Percentiles rank a stretch among this genome's conserved stretches.
These are phyloP conservation scores for Ascochyta lentis DNA, from an alignment of 2,329 filamentous ascomycete species.

Conservation along the genomic window DNA sequence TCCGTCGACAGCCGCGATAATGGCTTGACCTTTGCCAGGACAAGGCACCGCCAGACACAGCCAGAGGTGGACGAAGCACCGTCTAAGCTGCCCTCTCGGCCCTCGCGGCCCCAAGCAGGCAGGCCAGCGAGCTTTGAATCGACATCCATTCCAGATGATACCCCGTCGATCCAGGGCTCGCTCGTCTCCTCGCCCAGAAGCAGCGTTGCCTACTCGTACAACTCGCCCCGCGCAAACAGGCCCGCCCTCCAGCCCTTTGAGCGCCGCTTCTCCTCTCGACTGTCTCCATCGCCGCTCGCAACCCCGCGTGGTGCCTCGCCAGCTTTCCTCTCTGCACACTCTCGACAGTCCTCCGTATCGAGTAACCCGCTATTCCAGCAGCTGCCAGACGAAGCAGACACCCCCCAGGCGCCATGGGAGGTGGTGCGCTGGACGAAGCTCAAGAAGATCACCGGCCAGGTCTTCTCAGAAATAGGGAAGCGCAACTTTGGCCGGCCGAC, in stretches of 20 bases:
- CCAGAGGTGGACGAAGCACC: conserved; percentile 15
- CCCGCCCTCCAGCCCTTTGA: conserved; percentile 93
- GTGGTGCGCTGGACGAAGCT: conserved; percentile 95
- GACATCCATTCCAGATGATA: conserved; percentile 80
- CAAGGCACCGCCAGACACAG: conserved; percentile 29
- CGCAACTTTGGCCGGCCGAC: conserved; percentile 92
- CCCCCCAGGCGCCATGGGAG: conserved; percentile 87
- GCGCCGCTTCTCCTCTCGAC: conserved; percentile 87
- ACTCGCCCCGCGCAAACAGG: conserved; percentile 73
- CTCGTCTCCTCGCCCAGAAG: conserved; percentile 70
- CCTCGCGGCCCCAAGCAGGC: conserved; percentile 6
- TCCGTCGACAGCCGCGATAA: conserved; percentile 32
- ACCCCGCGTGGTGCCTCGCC: conserved; percentile 76
- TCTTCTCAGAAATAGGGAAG: conserved; percentile 90
- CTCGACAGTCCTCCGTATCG: conserved; percentile 78
- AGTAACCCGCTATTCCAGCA: conserved; percentile 70
- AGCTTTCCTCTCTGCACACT: conserved; percentile 76
- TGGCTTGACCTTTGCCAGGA: conserved; percentile 43
- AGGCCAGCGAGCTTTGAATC: conserved; percentile 70
- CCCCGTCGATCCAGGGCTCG: conserved; percentile 75
- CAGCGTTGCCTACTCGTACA: conserved; percentile 73
- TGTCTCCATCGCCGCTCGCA: conserved; percentile 67
- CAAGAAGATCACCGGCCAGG: conserved; percentile 84
- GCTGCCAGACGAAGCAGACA: conserved; percentile 65
- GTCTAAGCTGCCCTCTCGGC: conserved; percentile 25